These are phyloP conservation scores for Scytalidium sp. DNA, from an alignment of 2,329 filamentous ascomycete species.

Conservation along the genomic window DNA sequence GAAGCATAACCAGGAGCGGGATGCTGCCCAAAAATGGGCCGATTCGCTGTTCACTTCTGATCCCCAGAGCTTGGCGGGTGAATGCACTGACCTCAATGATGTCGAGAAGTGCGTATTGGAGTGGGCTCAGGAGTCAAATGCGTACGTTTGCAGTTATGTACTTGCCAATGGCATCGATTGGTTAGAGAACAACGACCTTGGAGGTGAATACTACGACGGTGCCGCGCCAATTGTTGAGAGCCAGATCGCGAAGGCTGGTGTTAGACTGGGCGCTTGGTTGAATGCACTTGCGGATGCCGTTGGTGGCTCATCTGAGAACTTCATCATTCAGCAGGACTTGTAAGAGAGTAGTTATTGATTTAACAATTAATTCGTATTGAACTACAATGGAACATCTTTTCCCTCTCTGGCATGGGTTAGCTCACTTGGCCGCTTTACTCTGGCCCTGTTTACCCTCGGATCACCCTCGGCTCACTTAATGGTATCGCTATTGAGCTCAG, in stretches of 20 bases:
- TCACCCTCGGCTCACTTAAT: too few species aligned
- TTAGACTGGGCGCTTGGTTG: constrained; percentile 62
- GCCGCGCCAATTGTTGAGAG: constrained; percentile 62
- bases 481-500: too few species aligned
- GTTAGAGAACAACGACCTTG: constrained; percentile 51
- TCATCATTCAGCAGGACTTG: neutral
- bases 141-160: constrained; percentile 56
- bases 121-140: constrained; percentile 62
- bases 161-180: constrained; percentile 58
- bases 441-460: too few species aligned
- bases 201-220: constrained; percentile 57
- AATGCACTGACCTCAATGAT: constrained; percentile 49
- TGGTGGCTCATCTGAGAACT: neutral
- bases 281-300: constrained; percentile 49
- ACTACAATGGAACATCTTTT: too few species aligned
- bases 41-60: constrained; percentile 43
- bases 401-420: too few species aligned
- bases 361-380: too few species aligned
- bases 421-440: too few species aligned
- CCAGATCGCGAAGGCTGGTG: constrained; percentile 64
- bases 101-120: constrained; percentile 50
- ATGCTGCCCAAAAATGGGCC: constrained; percentile 33
- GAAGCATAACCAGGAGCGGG: constrained; percentile 2
- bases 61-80: constrained; percentile 47
- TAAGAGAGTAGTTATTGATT: too few species aligned